Evolutionary conservation across 129 eudicot genomes (phyloP).

Genomic region (Deinandra increscens): DNA sequence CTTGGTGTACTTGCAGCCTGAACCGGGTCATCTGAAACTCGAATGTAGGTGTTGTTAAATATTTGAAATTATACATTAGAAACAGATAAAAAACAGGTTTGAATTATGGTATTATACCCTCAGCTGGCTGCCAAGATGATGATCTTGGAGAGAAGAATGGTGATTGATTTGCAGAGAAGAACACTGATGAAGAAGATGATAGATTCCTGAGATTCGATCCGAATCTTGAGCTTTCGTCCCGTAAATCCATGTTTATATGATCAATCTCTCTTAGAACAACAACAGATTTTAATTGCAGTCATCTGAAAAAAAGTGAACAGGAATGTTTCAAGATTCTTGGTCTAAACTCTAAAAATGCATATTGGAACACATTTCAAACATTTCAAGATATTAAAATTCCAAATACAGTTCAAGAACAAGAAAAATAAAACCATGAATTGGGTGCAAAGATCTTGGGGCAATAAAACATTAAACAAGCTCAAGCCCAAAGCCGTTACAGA

Average conservation of each 20-base stretch:
- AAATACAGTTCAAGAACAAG: neutral
- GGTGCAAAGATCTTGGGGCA: slow-evolving; percentile 27
- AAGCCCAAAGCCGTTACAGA: slow-evolving; percentile 34
- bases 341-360: slow-evolving; percentile 21
- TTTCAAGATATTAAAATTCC: neutral
- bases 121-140: slow-evolving; percentile 41
- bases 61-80: slow-evolving; percentile 1
- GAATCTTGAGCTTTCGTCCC: slow-evolving; percentile 64
- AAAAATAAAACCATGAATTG: slow-evolving; percentile 10
- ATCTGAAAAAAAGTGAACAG: slow-evolving; percentile 38
- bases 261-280: slow-evolving; percentile 24
- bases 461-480: slow-evolving; percentile 21
- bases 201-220: slow-evolving; percentile 71
- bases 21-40: slow-evolving; percentile 37
- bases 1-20: slow-evolving; percentile 43
- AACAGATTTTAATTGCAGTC: slow-evolving; percentile 17
- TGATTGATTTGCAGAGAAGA: slow-evolving; percentile 88
- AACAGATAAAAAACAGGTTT: neutral
- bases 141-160: slow-evolving; percentile 89
- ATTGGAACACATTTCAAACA: neutral
- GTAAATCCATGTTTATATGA: slow-evolving; percentile 63
- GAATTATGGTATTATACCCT: slow-evolving; percentile 8
- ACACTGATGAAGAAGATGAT: slow-evolving; percentile 87
- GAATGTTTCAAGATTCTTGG: slow-evolving; percentile 19
- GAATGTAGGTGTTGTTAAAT: slow-evolving; percentile 12